A percentile compares a stretch with the other conserved stretches of the same genome.
These are phyloP conservation scores for Penicillium canariense DNA, from an alignment of 495 filamentous ascomycete genomes.

Conservation along the genomic window DNA sequence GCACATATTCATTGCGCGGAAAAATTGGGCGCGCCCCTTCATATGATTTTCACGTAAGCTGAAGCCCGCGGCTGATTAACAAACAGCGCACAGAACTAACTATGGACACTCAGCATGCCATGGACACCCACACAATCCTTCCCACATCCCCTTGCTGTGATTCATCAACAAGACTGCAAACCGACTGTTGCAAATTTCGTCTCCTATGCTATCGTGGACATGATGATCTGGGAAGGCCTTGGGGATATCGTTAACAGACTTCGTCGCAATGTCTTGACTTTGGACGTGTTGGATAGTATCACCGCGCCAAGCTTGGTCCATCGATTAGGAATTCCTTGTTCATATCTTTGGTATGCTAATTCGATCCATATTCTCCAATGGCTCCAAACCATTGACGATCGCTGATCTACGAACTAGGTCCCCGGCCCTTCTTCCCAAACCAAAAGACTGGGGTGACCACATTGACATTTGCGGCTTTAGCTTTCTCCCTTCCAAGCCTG, in stretches of 20 bases:
- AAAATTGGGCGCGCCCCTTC: constrained; percentile 72
- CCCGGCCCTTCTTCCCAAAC: constrained; percentile 76
- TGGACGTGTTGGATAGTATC: constrained; percentile 64
- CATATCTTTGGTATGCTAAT: constrained; percentile 65
- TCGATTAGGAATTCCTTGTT: constrained; percentile 68
- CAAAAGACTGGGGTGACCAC: constrained; percentile 69
- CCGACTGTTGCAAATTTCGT: constrained; percentile 66
- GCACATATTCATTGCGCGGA: constrained; percentile 82
- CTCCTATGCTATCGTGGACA: constrained; percentile 72
- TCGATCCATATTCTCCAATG: background rate
- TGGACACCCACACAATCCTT: constrained; percentile 55
- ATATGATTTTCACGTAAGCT: constrained; percentile 78
- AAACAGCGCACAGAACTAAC: background rate
- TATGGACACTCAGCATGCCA: constrained; percentile 50
- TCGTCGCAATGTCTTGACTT: constrained; percentile 58
- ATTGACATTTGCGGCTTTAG: constrained; percentile 73
- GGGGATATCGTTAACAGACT: constrained; percentile 77
- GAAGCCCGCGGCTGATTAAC: too few species aligned
- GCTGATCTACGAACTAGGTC: constrained; percentile 40
- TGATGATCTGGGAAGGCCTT: constrained; percentile 81
- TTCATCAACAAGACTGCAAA: constrained; percentile 51
- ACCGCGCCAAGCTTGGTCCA: constrained; percentile 66
- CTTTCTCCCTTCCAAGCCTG: constrained; percentile 62
- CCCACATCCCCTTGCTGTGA: constrained; percentile 56
- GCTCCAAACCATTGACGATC: background rate